Evolutionary conservation across 1,139 yeast species (phyloP).

Genomic region (Pichia sp.): DNA sequence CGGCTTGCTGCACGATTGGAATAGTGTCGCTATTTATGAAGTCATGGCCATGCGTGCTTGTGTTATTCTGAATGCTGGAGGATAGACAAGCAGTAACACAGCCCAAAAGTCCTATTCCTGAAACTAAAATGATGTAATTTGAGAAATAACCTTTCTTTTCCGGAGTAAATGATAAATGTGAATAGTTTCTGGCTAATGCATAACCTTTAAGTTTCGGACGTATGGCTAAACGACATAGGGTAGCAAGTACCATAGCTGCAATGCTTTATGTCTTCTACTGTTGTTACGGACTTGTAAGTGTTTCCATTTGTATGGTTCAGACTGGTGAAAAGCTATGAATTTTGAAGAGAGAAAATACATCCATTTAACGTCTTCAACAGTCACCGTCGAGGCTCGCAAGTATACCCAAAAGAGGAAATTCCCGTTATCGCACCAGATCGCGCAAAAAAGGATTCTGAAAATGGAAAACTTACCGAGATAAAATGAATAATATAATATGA

Average conservation of each 20-base stretch:
- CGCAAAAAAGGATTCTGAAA: neutral
- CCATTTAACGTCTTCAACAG: neutral
- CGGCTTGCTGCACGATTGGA: conserved; percentile 25
- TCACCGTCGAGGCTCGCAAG: neutral
- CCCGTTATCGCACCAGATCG: conserved; percentile 2
- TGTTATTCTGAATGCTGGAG: neutral
- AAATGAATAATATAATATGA: neutral
- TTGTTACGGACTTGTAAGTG: no score
- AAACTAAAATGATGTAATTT: neutral
- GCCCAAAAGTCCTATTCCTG: neutral
- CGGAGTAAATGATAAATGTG: no score
- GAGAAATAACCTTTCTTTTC: neutral
- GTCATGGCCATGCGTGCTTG: conserved; percentile 6
- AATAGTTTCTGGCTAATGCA: no score
- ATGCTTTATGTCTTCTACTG: no score
- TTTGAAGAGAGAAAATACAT: neutral
- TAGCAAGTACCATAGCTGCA: no score
- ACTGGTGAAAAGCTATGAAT: no score
- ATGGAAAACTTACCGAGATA: neutral
- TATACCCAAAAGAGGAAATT: conserved; percentile 1
- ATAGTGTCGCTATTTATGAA: conserved; percentile 10
- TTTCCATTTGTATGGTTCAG: no score
- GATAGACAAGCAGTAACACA: neutral
- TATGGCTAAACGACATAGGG: no score
- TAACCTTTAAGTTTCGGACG: no score